Evolutionary conservation across 305 asterid genomes (phyloP).

Genomic region (Fraxinus floribunda): DNA sequence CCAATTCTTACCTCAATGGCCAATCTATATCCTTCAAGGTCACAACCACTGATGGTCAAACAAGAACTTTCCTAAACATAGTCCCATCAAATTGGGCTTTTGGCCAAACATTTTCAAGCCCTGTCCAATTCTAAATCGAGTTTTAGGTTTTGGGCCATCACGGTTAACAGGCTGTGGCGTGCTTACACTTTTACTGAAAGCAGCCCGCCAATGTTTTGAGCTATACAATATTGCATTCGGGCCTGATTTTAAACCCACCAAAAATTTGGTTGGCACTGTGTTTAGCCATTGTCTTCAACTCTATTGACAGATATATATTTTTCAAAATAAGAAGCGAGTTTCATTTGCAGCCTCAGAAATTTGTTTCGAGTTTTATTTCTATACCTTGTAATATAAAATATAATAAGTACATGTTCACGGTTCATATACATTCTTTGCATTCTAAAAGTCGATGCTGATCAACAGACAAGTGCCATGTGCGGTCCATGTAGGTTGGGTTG

Average conservation of each 20-base stretch:
- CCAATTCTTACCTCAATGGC: constrained; percentile 47
- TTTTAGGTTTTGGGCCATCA: constrained; percentile 20
- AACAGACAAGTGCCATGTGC: background rate
- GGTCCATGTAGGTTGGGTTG: background rate
- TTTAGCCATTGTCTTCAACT: constrained; percentile 15
- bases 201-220: constrained; percentile 44
- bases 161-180: constrained; percentile 43
- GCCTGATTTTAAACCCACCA: constrained; percentile 13
- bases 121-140: constrained; percentile 31
- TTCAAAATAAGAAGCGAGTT: constrained; percentile 21
- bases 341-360: constrained; percentile 16
- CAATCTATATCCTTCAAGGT: constrained; percentile 57
- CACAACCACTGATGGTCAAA: constrained; percentile 52
- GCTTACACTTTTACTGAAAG: constrained; percentile 45
- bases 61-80: constrained; percentile 36
- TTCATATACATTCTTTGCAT: background rate
- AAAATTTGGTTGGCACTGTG: constrained; percentile 7
- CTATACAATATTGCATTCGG: background rate
- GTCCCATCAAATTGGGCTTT: constrained; percentile 57
- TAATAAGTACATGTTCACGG: background rate
- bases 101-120: constrained; percentile 49
- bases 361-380: constrained; percentile 10
- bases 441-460: background rate
- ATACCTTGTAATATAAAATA: constrained; percentile 16
- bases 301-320: background rate